Evolutionary conservation across 1,284 basidiomycete species (phyloP).

Genomic region (Phlebopus sp.): DNA sequence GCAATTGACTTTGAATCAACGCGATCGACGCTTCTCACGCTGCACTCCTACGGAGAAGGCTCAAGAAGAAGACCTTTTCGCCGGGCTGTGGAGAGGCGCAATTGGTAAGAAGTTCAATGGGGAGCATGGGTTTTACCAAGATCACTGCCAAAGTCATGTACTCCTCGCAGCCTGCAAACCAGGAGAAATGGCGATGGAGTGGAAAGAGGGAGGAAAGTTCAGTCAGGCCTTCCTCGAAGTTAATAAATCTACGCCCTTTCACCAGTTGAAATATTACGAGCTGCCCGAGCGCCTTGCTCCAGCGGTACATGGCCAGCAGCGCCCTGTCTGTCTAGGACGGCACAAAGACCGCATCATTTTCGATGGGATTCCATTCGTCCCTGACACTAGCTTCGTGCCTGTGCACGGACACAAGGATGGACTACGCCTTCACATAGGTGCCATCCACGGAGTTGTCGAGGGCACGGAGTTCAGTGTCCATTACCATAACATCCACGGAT

Average conservation of each 20-base stretch:
- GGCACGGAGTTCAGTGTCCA: constrained; percentile 61
- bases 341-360: constrained; percentile 52
- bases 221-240: constrained; percentile 51
- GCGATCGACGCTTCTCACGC: constrained; percentile 46
- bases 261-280: constrained; percentile 49
- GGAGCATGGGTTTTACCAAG: constrained; percentile 48
- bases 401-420: constrained; percentile 40
- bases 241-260: constrained; percentile 44
- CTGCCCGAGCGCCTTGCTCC: constrained; percentile 43
- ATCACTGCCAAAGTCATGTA: constrained; percentile 42
- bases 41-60: constrained; percentile 55
- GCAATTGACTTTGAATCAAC: constrained; percentile 36
- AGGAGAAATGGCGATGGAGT: constrained; percentile 53
- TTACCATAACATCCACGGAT: constrained; percentile 53
- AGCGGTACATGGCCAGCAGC: constrained; percentile 37
- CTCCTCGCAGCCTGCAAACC: constrained; percentile 54
- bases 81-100: constrained; percentile 51
- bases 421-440: constrained; percentile 51
- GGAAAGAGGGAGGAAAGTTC: constrained; percentile 59
- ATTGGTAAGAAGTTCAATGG: constrained; percentile 35
- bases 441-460: constrained; percentile 55
- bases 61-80: constrained; percentile 48
- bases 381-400: constrained; percentile 46
- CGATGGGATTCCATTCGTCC: constrained; percentile 50
- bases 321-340: constrained; percentile 49